Conservation (phyloP, 2,329 filamentous ascomycete genomes). For the Esteya vermicola region DNA sequence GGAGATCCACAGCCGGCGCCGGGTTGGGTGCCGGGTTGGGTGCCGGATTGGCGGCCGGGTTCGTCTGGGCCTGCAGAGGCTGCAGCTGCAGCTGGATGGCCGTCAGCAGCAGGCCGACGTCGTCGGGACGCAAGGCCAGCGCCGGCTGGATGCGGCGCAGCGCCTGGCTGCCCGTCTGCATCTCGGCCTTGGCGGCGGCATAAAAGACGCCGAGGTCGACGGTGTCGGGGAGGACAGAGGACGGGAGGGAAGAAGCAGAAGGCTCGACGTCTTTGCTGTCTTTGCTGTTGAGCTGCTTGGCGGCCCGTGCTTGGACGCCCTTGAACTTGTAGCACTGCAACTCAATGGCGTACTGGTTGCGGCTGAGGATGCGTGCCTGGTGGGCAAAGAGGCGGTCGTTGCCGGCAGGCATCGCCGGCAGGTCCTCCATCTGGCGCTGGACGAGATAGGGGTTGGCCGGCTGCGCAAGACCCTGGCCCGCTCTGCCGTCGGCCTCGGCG, state of each 20-base stretch:
- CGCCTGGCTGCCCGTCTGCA: slow-evolving; percentile 48
- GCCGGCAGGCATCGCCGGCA: slow-evolving; percentile 29
- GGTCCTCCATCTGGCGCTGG: slow-evolving; percentile 44
- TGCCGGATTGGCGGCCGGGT: too few species aligned
- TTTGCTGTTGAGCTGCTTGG: slow-evolving; percentile 25
- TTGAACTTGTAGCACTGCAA: slow-evolving; percentile 53
- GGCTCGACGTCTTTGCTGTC: too few species aligned
- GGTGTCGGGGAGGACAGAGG: slow-evolving; percentile 17
- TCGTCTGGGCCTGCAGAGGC: too few species aligned
- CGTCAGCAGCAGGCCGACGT: slow-evolving; percentile 68
- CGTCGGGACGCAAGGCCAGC: slow-evolving; percentile 59
- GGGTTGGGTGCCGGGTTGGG: slow-evolving; percentile 47
- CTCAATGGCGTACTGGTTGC: slow-evolving; percentile 50
- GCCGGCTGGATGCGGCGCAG: slow-evolving; percentile 56
- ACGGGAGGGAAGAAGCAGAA: slow-evolving; percentile 9
- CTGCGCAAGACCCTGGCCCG: too few species aligned
- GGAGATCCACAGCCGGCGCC: slow-evolving; percentile 56
- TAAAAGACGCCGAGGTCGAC: slow-evolving; percentile 36
- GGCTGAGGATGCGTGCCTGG: slow-evolving; percentile 45
- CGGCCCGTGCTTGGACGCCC: slow-evolving; percentile 40
- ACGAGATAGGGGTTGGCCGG: slow-evolving; percentile 55
- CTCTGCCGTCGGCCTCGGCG: not conserved
- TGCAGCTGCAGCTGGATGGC: slow-evolving; percentile 69
- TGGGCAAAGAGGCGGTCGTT: slow-evolving; percentile 57
- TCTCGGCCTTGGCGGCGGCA: slow-evolving; percentile 59